Base-by-base conservation (phyloP, 768 basidiomycete genomes). In the Podaxis mareebaensis region DNA sequence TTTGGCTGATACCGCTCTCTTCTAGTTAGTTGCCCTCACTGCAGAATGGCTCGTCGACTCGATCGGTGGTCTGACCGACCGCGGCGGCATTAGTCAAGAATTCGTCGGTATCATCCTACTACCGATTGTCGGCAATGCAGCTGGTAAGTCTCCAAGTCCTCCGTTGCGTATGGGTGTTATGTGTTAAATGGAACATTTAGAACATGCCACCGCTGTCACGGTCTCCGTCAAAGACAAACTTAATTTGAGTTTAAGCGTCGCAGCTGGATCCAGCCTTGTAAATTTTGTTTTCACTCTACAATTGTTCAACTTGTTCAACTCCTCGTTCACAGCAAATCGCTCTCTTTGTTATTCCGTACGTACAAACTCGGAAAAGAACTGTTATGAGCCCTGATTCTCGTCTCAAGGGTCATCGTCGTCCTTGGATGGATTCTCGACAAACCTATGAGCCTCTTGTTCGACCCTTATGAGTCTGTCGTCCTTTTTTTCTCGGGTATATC, bases 171-270 rank as follows among this genome's bases (percentile, higher is more conserved):
- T 36, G 54, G 26, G 52, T 6, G 52, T n/a, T 12, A 59, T 65
- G 54, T 7, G 51, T 66, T 53, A 64, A 69, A 65, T 28, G 20
- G 8, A 22, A 39, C 22, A 7, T 33, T 33, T 71, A 78, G 95
- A 97, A 71, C 95, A 96, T 71, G 89, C 89, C 42, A 97, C 94
- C 2, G 95, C 95, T 13, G 93, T 97, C 28, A 90, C 90, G 0
- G 95, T 95, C 6, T 92, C 95, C 0, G 90, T 93, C 63, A 96
- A 96, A 75, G 86, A 90, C 74, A 94, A 96, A 73, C 77, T 97
- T 22, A 92, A 92, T 51, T 82, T 97, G 5, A 92, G 91, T 70
- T 79, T 97, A 60, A 89, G 91, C 26, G 92, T 96, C 22, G 93
- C 95, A n/a, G 91, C 94, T 17, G 92, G 94, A 52, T 90, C 90